Evolutionary conservation across 768 basidiomycete species (phyloP), one percentile per base, ranked within the genome.

Genomic region (Lactifluus piperatus): DNA sequence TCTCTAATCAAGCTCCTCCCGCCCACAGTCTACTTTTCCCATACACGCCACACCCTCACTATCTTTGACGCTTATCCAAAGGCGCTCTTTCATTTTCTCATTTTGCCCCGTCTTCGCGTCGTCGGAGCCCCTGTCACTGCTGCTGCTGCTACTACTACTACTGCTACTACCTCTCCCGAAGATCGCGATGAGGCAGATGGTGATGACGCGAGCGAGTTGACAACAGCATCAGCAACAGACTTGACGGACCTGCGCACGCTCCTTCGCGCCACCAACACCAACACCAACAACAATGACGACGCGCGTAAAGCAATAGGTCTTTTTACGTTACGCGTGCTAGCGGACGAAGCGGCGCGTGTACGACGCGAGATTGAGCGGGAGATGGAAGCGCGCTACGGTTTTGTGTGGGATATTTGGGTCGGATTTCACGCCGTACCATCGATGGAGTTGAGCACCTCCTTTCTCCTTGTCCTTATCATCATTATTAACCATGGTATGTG

Each of bases 401-500:
- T 85, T 71, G 82, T 79, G 62, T 91, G 90, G 88, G 77, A 74
- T 36, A 76, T 94, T 43, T 85, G 84, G 81, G 77, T 75, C 6
- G 94, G 94, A 4, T 94, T 97, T 69, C 94, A 97, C 71, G 86
- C 83, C 1, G 77, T 79, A 16, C 89, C 88, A 14, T 93, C 91
- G 26, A 87, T 95, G 88, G 79, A 81, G 93, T n/a, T 93, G 69
- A 65, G 88, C 79, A 24, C 29, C 20, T 20, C 22, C 37, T 51
- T 6, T 47, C 32, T 53, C 24, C 5, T 34, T 13, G n/a, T n/a
- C 26, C 20, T 8, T 24, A 9, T 22, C n/a, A 6, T 24, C n/a
- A 8, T n/a, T 13, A 29, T 45, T n/a, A n/a, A n/a, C n/a, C n/a
- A n/a, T n/a, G n/a, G n/a, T n/a, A n/a, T n/a, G n/a, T n/a, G n/a